Evolutionary conservation across 345 rosid species (phyloP).

Genomic region (Aquilaria yunnanensis): DNA sequence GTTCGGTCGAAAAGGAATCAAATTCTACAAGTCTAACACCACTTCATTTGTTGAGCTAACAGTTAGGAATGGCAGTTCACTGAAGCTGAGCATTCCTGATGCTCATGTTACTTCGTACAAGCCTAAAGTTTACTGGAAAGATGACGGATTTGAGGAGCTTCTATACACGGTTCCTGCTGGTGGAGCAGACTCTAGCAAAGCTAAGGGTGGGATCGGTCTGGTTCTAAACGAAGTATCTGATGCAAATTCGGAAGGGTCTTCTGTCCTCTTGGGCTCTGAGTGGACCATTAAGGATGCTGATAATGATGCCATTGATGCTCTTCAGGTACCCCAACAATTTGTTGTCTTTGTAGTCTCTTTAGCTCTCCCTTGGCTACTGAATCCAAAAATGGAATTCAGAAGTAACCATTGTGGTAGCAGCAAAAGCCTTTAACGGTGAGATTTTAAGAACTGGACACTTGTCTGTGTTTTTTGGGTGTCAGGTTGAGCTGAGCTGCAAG

Average conservation of each 20-base stretch:
- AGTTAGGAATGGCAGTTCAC: conserved; percentile 76
- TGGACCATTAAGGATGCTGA: conserved; percentile 81
- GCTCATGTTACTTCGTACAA: conserved; percentile 79
- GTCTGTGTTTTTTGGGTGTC: conserved; percentile 14
- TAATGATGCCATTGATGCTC: conserved; percentile 83
- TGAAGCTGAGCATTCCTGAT: conserved; percentile 50
- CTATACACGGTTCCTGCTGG: conserved; percentile 54
- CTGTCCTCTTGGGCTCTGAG: conserved; percentile 33
- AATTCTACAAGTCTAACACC: conserved; percentile 52
- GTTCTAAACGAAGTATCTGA: conserved; percentile 53
- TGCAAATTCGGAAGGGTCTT: conserved; percentile 43
- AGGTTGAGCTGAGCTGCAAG: conserved; percentile 73
- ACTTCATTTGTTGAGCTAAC: conserved; percentile 55
- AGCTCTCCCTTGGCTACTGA: neutral
- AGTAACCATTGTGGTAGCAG: neutral
- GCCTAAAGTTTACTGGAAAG: conserved; percentile 84
- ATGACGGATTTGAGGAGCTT: conserved; percentile 72
- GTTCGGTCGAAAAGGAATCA: conserved; percentile 73
- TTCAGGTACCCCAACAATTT: conserved; percentile 46
- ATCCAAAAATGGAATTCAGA: neutral
- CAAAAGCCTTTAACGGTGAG: neutral
- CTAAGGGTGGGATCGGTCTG: conserved; percentile 73
- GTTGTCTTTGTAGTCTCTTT: neutral
- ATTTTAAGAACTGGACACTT: neutral
- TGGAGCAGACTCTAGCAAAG: conserved; percentile 19